Conservation (phyloP, 129 eudicot species). For the Tagetes patula region DNA sequence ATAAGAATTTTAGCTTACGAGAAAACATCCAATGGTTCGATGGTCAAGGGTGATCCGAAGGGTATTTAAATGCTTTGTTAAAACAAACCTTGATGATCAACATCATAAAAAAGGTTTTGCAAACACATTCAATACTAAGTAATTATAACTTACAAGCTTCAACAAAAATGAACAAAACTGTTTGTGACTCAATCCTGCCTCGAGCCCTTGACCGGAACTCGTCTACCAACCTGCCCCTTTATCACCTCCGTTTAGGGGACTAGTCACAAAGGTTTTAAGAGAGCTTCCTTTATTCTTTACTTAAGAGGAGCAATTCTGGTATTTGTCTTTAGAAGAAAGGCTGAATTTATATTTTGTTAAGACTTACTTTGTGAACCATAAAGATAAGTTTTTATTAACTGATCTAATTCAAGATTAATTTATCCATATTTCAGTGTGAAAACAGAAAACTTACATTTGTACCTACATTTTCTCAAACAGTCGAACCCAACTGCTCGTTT, state of each 20-base stretch:
- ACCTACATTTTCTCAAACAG: neutral
- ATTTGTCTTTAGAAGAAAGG: neutral
- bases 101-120: neutral
- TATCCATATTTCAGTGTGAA: neutral
- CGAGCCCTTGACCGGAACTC: neutral
- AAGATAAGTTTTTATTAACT: neutral
- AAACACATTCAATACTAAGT: neutral
- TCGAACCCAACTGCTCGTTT: neutral
- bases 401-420: neutral
- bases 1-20: neutral
- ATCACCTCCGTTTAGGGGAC: neutral
- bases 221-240: neutral
- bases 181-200: neutral
- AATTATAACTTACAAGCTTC: neutral
- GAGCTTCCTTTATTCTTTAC: neutral
- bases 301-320: neutral
- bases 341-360: neutral
- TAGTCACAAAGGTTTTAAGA: conserved; percentile 19
- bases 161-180: neutral
- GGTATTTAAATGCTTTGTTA: neutral
- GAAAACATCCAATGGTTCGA: no score
- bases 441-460: neutral
- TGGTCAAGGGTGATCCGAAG: neutral
- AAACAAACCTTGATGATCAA: neutral
- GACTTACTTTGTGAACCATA: neutral